A percentile compares a stretch with the other conserved stretches of the same genome.
Evolutionary conservation across 352 stramenopile genomes (phyloP).

Genomic region (Phytophthora ramorum): DNA sequence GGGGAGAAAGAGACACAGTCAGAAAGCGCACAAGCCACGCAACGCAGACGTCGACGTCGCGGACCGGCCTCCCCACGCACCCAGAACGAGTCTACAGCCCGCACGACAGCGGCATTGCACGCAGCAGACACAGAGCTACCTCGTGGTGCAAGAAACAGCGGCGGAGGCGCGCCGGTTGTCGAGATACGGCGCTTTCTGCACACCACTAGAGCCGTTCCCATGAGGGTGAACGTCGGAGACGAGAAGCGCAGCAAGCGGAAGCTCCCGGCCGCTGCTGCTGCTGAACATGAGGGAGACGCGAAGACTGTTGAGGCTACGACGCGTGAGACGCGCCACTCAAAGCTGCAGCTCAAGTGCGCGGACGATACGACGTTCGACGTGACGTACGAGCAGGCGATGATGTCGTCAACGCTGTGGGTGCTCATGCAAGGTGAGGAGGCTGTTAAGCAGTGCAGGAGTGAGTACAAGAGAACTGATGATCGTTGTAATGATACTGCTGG

Average conservation of each 20-base stretch:
- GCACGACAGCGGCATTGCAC: background rate
- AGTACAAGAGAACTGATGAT: background rate
- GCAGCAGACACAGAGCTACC: conserved; percentile 22
- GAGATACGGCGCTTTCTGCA: conserved; percentile 40
- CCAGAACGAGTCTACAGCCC: background rate
- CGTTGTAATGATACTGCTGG: conserved; percentile 14
- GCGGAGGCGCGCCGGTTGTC: conserved; percentile 15
- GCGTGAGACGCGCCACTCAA: conserved; percentile 40
- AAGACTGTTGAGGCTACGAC: conserved; percentile 11
- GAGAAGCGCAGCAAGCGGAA: conserved; percentile 44
- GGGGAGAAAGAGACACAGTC: conserved; percentile 17
- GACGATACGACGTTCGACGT: conserved; percentile 75
- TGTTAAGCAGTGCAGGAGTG: background rate
- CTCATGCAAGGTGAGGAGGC: conserved; percentile 59
- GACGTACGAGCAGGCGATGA: conserved; percentile 87
- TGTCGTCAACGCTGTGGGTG: conserved; percentile 87
- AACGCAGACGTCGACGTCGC: conserved; percentile 10
- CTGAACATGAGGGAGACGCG: conserved; percentile 17
- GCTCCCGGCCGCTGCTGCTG: conserved; percentile 17
- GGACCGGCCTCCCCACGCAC: conserved; percentile 1
- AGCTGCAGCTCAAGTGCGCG: conserved; percentile 80
- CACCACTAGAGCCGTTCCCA: conserved; percentile 24
- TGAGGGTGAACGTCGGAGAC: conserved; percentile 39
- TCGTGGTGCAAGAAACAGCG: conserved; percentile 22
- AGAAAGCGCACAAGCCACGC: conserved; percentile 26